These are phyloP conservation scores for Monilinia aucupariae DNA, from an alignment of 2,329 filamentous ascomycete genomes.

Conservation along the genomic window DNA sequence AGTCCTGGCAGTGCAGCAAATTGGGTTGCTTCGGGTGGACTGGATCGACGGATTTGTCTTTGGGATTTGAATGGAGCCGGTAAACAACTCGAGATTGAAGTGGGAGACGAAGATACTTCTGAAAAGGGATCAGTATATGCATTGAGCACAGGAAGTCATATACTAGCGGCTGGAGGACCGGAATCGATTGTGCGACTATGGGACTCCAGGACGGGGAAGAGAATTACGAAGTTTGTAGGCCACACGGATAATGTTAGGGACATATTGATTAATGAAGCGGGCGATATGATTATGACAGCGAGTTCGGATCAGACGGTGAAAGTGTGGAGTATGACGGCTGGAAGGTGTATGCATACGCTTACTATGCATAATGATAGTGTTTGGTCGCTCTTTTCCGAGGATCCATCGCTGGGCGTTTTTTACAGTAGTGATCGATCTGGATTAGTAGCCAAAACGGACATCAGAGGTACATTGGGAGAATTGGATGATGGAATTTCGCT, in stretches of 20 bases:
- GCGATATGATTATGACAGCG: conserved; percentile 86
- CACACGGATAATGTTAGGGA: conserved; percentile 93
- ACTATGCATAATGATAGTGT: conserved; percentile 99
- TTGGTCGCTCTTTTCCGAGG: conserved; percentile 88
- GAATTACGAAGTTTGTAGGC: conserved; percentile 92
- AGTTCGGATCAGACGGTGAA: conserved; percentile 97
- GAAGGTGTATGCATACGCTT: conserved; percentile 93
- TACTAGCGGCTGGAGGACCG: conserved; percentile 87
- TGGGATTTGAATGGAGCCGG: conserved; percentile 91
- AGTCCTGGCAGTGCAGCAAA: conserved; percentile 64
- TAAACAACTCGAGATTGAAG: conserved; percentile 80
- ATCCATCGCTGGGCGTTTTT: conserved; percentile 80
- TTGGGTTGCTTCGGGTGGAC: conserved; percentile 90
- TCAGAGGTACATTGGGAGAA: conserved; percentile 64
- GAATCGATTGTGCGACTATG: conserved; percentile 90
- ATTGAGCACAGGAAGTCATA: conserved; percentile 69
- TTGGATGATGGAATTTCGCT: conserved; percentile 84
- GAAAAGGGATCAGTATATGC: conserved; percentile 97
- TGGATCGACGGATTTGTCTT: conserved; percentile 85
- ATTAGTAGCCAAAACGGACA: conserved; percentile 92
- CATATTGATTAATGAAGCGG: conserved; percentile 81
- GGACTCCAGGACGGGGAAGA: conserved; percentile 82
- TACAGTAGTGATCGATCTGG: conserved; percentile 93
- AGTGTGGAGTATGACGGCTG: conserved; percentile 92
- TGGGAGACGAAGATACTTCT: conserved; percentile 71